Base-by-base conservation (phyloP, 495 filamentous ascomycete genomes). In the Lasiosphaeris hirsuta region DNA sequence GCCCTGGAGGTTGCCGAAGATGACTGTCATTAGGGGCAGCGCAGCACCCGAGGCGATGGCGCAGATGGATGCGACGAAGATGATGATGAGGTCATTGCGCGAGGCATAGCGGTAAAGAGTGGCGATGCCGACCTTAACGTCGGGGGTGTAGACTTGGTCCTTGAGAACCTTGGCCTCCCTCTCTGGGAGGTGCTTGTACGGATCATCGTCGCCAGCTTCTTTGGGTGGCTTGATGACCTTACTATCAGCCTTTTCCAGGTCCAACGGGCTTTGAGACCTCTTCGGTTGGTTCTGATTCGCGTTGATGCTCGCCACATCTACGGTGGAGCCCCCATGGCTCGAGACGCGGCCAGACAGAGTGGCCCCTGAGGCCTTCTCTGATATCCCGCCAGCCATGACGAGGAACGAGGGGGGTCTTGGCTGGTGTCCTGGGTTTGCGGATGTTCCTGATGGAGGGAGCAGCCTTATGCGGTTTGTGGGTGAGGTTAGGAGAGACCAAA, bases 11-110 rank as follows among this genome's bases (percentile, higher is more conserved):
- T 87, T 78, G 61, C 90, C 90, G 61, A 94, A 93, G 51, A 92
- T 78, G 63, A 95, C 82, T 0, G 93, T 96, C 83, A 96, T 96
- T 40, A 96, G 72, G 1, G 93, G 93, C 66, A 96, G 69, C 7
- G 86, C 88, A 52, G 90, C 88, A 51, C 92, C 93, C 10, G 82
- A 90, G 38, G 81, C 83, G 63, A 95, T 90, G 56, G 90, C 81
- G 54, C 81, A 84, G 39, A 96, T 63, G 10, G 75, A 67, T 58
- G 84, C 83, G 51, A 90, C 75, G 15, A 72, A 61, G 43, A 96
- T 83, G 64, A 97, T 87, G 47, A 91, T 54, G 3, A 87, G 56
- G 71, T 97, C 92, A 58, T 82, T 83, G 18, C 66, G 79, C 2
- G 89, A 89, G 10, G 92, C 84, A 77, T 92, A 97, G 35, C 90